Base-by-base conservation (phyloP, 139 green algal species). In the Chlamydomonas asymmetrica region DNA sequence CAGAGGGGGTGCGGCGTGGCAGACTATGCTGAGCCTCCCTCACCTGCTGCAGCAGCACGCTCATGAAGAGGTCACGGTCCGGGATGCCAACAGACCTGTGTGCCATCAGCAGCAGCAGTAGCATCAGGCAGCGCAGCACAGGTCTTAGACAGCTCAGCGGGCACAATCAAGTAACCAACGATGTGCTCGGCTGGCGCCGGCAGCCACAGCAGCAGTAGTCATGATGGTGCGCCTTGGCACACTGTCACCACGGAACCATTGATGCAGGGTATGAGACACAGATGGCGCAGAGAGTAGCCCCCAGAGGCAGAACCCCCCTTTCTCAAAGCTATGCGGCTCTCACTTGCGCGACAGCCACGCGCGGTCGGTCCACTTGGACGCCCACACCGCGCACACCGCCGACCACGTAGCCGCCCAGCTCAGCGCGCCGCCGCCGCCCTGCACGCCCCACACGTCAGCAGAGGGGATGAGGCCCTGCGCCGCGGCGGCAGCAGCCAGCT, bases 371-470 rank as follows among this genome's bases (percentile, higher is more conserved):
- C 92, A 96, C 78, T 95, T 95, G 69, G 66, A 87, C 2, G 92
- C 93, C 94, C 94, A 98, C 50, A 98, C 90, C 62, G 78, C 52
- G 66, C 84, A 90, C 63, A 98, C 89, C 16, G 90, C 90, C 0
- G 34, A n/a, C 93, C 93, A 98, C 22, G 84, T 82, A 0, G 56
- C 56, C 5, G 65, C 25, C 88, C 88, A 83, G 2, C 38, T 4
- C 54, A 66, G 23, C 39, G 29, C 2, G 13, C 52, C 37, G 29
- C 23, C 74, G 37, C 10, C 40, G 40, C 31, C 74, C 41, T 7
- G 34, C 1, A 6, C 22, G 31, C 45, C 31, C 79, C 68, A 81
- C 29, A 16, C 13, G 9, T 57, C 67, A 7, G 66, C n/a, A 29
- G 77, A 52, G 5, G 76, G 4, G 31, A 80, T 73, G 3, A 91